phyloP scores from a whole-genome alignment of 2,329 filamentous ascomycete genomes.

The Claviceps purpurea region DNA sequence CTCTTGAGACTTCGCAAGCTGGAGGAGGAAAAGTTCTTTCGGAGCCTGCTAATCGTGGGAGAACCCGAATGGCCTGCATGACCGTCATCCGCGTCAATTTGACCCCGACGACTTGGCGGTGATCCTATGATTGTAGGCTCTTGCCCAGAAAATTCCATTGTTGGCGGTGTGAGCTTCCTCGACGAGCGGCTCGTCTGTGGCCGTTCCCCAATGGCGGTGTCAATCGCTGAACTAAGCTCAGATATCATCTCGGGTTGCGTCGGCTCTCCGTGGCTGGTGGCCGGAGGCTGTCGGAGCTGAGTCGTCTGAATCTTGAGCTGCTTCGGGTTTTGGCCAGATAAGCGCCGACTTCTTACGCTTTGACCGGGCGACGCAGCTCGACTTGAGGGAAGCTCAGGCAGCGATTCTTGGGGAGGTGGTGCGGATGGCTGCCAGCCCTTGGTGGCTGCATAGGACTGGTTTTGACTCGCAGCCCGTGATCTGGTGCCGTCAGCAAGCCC shows the following conservation, averaged over 20 bases:
- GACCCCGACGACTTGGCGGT: conserved; percentile 19
- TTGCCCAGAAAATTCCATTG: conserved; percentile 4
- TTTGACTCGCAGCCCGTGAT: conserved; percentile 44
- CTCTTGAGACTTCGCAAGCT: conserved; percentile 59
- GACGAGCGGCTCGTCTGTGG: conserved; percentile 2
- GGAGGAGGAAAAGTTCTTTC: conserved; percentile 58
- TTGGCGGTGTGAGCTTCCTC: conserved; percentile 1
- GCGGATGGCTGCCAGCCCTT: conserved; percentile 16
- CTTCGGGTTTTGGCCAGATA: conserved; percentile 69
- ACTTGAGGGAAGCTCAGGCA: conserved; percentile 29
- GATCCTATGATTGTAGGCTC: conserved; percentile 13
- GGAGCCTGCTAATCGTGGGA: conserved; percentile 34
- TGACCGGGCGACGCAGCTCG: conserved; percentile 20
- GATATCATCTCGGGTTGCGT: conserved; percentile 3
- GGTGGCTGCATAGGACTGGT: conserved; percentile 6
- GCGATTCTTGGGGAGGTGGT: conserved; percentile 36
- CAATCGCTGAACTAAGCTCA: conserved; percentile 6
- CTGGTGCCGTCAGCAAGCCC: conserved; percentile 34
- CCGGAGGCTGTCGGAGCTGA: conserved; percentile 15
- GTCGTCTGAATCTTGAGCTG: conserved; percentile 80
- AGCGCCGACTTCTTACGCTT: conserved; percentile 59
- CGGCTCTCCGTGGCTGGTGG: conserved; percentile 3
- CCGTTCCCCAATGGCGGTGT: conserved; percentile 3
- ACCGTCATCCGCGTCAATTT: conserved; percentile 24
- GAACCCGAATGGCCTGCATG: conserved; percentile 34